Evolutionary conservation across 2,329 filamentous ascomycete species (phyloP), one percentile per base, ranked within the genome.

Genomic region (Alternaria triticimaculans): DNA sequence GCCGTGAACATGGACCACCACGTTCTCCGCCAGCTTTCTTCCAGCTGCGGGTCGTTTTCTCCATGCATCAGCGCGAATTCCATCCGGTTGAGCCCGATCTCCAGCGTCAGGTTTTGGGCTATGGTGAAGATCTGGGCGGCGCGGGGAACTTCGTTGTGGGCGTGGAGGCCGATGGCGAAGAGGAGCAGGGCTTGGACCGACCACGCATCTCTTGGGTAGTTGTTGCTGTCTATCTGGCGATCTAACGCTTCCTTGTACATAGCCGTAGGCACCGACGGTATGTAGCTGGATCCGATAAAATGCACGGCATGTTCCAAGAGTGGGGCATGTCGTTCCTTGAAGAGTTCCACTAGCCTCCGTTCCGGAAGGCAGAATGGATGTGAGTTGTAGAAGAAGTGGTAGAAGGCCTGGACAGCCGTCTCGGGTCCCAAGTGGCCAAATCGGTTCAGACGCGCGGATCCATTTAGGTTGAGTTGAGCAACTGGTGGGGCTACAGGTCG

Each of bases 1-100:
- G 93, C 87, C n/a, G 92, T 87, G 75, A 90, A 95, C 43, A 92
- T 73, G 71, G 88, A 93, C 94, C 94, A 97, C 94, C 94, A 97
- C 2, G 94, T 97, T 62, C 94, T 86, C 18, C 93, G 87, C 87
- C 93, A 91, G 76, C 90, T 92, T 79, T 97, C 94, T 76, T 95
- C 92, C 4, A 94, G 77, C 2, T 93, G 84, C 0, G 88, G 84
- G 63, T 91, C 87, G 6, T 88, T 88, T 26, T 85, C 83, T 15
- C 91, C 90, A 70, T 93, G 84, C 6, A 85, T 80, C 0, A 84
- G 80, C 1, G 93, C 90, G 76, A 89, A 97, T 0, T 87, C 84
- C 51, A 87, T 84, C 10, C 87, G 88, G 75, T 97, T 89, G 79
- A 97, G 86, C 0, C 91, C 90, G 23, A 97, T 85, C 60, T 93